Evolutionary conservation across 2,329 filamentous ascomycete species (phyloP).

Genomic region (Colletotrichum costaricense): DNA sequence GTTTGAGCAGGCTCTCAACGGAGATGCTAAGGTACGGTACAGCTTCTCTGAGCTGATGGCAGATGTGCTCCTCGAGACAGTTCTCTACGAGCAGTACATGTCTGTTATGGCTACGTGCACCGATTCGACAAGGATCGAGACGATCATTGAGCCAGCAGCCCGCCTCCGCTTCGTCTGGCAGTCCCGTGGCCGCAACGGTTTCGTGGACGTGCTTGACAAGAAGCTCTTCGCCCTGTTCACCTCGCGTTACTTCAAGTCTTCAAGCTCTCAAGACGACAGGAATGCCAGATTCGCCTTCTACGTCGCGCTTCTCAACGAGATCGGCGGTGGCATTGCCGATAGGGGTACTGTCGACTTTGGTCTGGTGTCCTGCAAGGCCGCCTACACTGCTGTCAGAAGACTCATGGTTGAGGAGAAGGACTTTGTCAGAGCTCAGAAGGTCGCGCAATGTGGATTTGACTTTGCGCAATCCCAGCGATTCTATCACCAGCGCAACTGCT

Average conservation of each 20-base stretch:
- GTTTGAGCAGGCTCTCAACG: conserved; percentile 54
- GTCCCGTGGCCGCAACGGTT: conserved; percentile 47
- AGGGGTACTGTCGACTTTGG: conserved; percentile 48
- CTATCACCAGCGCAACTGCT: conserved; percentile 51
- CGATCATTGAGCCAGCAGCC: conserved; percentile 50
- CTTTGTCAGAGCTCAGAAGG: conserved; percentile 53
- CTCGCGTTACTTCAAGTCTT: conserved; percentile 43
- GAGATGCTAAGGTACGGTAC: conserved; percentile 44
- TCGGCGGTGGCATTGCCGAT: conserved; percentile 47
- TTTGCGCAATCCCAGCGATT: conserved; percentile 54
- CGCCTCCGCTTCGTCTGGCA: conserved; percentile 50
- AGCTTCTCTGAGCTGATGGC: conserved; percentile 55
- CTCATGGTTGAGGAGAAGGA: conserved; percentile 51
- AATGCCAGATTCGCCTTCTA: conserved; percentile 51
- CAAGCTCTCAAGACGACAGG: conserved; percentile 40
- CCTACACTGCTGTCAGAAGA: conserved; percentile 33
- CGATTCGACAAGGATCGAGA: conserved; percentile 42
- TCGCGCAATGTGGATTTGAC: conserved; percentile 54
- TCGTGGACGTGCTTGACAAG: conserved; percentile 49
- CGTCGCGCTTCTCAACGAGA: conserved; percentile 50
- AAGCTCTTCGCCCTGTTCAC: conserved; percentile 53
- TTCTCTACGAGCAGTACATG: conserved; percentile 51
- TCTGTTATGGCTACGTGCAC: conserved; percentile 39
- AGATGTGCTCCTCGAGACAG: conserved; percentile 49
- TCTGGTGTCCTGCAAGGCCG: conserved; percentile 50